Percentiles rank a stretch among this genome's conserved stretches.
Evolutionary conservation across 768 basidiomycete species (phyloP).

Genomic region (Vishniacozyma victoriae): DNA sequence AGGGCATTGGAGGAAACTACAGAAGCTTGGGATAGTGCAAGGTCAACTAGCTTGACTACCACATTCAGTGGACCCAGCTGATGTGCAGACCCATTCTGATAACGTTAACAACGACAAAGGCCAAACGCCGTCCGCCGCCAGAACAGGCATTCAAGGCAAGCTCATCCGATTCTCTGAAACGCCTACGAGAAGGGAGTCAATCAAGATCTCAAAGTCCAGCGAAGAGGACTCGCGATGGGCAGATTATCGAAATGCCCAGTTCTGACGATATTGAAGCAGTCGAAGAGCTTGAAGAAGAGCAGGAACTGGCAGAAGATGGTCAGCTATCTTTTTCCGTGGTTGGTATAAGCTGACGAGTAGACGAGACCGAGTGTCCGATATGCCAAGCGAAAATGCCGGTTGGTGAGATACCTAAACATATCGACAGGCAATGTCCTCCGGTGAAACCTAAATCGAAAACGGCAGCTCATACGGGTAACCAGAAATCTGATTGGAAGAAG

Average conservation of each 20-base stretch:
- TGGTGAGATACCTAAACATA: slow-evolving; percentile 58
- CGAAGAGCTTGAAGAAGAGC: slow-evolving; percentile 10
- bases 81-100: slow-evolving; percentile 13
- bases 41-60: slow-evolving; percentile 50
- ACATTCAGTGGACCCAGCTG: neutral
- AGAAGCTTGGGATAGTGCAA: slow-evolving; percentile 63
- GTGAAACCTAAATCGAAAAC: slow-evolving; percentile 10
- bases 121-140: slow-evolving; percentile 1
- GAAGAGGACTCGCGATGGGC: neutral
- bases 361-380: slow-evolving; percentile 57
- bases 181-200: slow-evolving; percentile 6
- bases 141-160: slow-evolving; percentile 3
- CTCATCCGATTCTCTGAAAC: slow-evolving; percentile 3
- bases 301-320: slow-evolving; percentile 13
- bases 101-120: slow-evolving; percentile 4
- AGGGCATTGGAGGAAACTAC: slow-evolving; percentile 65
- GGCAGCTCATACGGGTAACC: slow-evolving; percentile 18
- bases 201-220: slow-evolving; percentile 2
- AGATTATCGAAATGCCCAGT: too few relatives aligned
- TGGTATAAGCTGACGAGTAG: slow-evolving; percentile 7
- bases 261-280: slow-evolving; percentile 4
- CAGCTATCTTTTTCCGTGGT: neutral
- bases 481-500: slow-evolving; percentile 41
- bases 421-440: slow-evolving; percentile 58
- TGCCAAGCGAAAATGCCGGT: slow-evolving; percentile 54